Evolutionary conservation across 352 stramenopile genomes (phyloP), one percentile per base, ranked within the genome.

Genomic region (Phytophthora gonapodyides): DNA sequence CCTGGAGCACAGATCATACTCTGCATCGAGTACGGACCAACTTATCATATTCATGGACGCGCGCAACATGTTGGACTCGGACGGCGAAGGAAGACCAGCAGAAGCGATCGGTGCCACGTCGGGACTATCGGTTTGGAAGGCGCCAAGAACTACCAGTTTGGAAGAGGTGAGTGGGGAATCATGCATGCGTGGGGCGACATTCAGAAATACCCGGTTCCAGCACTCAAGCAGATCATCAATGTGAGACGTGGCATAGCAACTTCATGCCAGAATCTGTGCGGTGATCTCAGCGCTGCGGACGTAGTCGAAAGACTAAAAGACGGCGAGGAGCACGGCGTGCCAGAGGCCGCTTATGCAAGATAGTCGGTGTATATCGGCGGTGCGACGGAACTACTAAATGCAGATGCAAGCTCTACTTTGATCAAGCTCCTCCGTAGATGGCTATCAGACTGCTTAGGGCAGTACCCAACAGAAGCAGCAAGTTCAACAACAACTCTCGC

Each of bases 131-230:
- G 41, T 7, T n/a, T 74, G 1, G 36, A 64, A 43, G 46, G 61
- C 2, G 34, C 55, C 24, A 75, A 54, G 21, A 73, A 69, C 11
- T 52, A 67, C 33, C 56, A 75, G 45, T 69, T 57, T 16, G 64
- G 61, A 3, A 37, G 64, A 5, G 61, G 43, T 7, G 60, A 46
- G 1, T 69, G 45, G 49, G 10, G 65, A 0, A 69, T 44, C 2
- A 71, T 64, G 56, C 46, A 64, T 21, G 0, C 7, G 19, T 64
- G 33, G 2, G 57, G 50, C 3, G 47, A 65, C 12, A 5, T 21
- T 8, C 11, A n/a, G 1, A 21, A 69, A 0, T 69, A 46, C n/a
- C 69, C 65, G 13, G 57, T 74, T 5, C 6, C 13, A 16, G 33
- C 21, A 0, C 19, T 55, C 3, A 37, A 37, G 12, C 47, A 58